phyloP scores from a whole-genome alignment of 495 filamentous ascomycete species.

The Extremus antarcticus region DNA sequence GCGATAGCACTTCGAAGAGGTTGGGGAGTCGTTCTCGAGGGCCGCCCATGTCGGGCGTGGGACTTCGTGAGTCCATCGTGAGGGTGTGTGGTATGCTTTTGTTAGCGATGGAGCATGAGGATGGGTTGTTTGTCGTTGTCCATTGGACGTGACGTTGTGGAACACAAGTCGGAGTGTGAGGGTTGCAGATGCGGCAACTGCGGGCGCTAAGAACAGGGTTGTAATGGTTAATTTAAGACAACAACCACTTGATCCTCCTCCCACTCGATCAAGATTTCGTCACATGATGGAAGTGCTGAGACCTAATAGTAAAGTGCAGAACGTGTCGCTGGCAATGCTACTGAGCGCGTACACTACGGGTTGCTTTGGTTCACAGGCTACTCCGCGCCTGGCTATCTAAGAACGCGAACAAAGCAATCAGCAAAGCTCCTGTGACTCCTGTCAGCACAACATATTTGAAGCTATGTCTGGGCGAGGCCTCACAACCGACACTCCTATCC shows the following conservation, averaged over 20 bases:
- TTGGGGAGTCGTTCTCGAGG: conserved; percentile 76
- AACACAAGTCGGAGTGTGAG: not conserved
- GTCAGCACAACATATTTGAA: too few relatives aligned
- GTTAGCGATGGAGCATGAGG: not conserved
- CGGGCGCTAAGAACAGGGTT: not conserved
- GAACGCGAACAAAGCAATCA: not conserved
- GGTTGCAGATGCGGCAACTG: not conserved
- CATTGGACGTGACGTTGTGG: not conserved
- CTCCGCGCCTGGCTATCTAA: not conserved
- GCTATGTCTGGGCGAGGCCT: too few relatives aligned
- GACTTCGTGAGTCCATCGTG: conserved; percentile 16
- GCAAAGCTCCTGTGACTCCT: too few relatives aligned
- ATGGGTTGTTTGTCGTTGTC: not conserved
- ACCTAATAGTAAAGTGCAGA: too few relatives aligned
- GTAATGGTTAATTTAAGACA: not conserved
- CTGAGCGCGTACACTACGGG: not conserved
- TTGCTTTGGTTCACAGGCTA: not conserved
- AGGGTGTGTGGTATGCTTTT: not conserved
- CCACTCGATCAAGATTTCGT: too few relatives aligned
- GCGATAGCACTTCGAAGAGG: conserved; percentile 86
- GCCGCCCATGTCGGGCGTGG: conserved; percentile 15
- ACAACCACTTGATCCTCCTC: not conserved
- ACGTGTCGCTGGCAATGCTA: too few relatives aligned
- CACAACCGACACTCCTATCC: too few relatives aligned
- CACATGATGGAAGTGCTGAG: too few relatives aligned